These are phyloP conservation scores for Saccharomycopsis hybrid DNA, from an alignment of 1,139 yeast species.

Conservation along the genomic window DNA sequence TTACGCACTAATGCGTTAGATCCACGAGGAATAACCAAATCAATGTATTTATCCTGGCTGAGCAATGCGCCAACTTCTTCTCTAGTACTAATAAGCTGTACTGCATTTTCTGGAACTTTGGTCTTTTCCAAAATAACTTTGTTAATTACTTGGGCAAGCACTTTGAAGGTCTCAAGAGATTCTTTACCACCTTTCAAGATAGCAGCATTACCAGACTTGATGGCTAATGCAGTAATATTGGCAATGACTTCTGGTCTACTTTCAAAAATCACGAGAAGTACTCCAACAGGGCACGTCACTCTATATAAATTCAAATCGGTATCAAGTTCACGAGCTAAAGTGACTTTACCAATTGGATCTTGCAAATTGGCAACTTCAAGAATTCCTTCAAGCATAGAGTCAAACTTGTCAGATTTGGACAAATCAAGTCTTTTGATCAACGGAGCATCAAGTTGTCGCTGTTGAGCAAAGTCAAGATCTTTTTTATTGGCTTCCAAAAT, in stretches of 20 bases:
- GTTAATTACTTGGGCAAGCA: conserved; percentile 69
- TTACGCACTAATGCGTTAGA: conserved; percentile 82
- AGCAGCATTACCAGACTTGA: conserved; percentile 94
- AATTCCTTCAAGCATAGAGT: conserved; percentile 90
- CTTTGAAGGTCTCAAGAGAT: conserved; percentile 73
- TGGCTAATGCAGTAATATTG: conserved; percentile 89
- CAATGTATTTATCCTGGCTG: conserved; percentile 82
- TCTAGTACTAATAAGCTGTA: conserved; percentile 83
- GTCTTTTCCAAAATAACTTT: conserved; percentile 51
- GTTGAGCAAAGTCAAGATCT: conserved; percentile 67
- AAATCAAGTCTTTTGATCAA: conserved; percentile 80
- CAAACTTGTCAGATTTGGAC: conserved; percentile 76
- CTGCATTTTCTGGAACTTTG: conserved; percentile 68
- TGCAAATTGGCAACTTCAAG: conserved; percentile 81
- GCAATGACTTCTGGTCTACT: conserved; percentile 98
- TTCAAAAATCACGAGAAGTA: conserved; percentile 85
- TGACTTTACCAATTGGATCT: conserved; percentile 86
- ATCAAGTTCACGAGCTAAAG: conserved; percentile 78
- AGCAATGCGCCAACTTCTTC: conserved; percentile 86
- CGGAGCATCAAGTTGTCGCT: conserved; percentile 54
- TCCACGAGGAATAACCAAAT: conserved; percentile 95
- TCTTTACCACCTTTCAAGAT: conserved; percentile 97
- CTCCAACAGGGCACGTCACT: conserved; percentile 93
- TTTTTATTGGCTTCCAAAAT: conserved; percentile 66
- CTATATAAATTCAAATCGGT: conserved; percentile 78